Conservation (phyloP, 192 early-diverging fungal genomes). For the Thamnidium elegans region DNA sequence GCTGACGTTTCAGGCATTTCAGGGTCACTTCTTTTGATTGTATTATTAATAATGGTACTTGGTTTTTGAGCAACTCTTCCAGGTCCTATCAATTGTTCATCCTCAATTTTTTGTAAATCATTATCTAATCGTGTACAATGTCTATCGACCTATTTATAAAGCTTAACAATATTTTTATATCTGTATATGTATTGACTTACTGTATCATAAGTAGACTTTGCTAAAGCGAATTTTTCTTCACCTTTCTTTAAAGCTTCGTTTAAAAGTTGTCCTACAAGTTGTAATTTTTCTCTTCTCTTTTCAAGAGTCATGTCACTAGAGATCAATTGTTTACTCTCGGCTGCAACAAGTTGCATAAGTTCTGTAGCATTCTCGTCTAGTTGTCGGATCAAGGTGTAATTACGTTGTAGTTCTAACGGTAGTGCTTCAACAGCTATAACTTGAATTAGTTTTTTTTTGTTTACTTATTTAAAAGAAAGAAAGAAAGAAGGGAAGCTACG, state of each 20-base stretch:
- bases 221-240: constrained; percentile 93
- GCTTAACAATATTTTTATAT: not conserved
- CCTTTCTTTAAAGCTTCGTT: constrained; percentile 79
- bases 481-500: not conserved
- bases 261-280: constrained; percentile 53
- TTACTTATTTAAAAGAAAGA: not conserved
- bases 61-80: constrained; percentile 20
- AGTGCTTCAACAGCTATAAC: constrained; percentile 62
- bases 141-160: constrained; percentile 68
- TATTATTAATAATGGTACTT: not conserved
- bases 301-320: constrained; percentile 44
- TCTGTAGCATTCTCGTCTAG: constrained; percentile 74
- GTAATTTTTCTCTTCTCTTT: constrained; percentile 49
- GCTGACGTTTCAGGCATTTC: not conserved
- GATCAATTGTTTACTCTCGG: constrained; percentile 61
- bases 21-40: constrained; percentile 9
- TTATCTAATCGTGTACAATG: constrained; percentile 90
- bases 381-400: constrained; percentile 88
- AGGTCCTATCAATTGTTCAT: constrained; percentile 77
- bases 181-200: constrained; percentile 41
- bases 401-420: constrained; percentile 73
- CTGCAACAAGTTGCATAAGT: constrained; percentile 60
- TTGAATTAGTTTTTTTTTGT: not conserved
- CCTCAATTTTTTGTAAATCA: constrained; percentile 87
- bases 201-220: constrained; percentile 89